Evolutionary conservation across 306 rosid genomes (phyloP), one percentile per base, ranked within the genome.

Genomic region (Lotus japonicus): DNA sequence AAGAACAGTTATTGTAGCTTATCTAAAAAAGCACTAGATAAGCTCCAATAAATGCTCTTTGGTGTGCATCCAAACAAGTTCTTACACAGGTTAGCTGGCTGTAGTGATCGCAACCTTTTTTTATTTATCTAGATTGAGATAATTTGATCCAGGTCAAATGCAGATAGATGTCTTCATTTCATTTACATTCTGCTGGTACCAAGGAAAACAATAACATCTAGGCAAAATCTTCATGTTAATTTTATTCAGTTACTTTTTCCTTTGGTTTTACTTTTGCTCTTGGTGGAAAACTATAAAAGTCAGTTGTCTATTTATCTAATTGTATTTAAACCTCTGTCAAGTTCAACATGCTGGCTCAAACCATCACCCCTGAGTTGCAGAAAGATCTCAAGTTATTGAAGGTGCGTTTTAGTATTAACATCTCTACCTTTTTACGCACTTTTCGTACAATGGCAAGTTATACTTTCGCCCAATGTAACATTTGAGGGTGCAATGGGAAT

Each of bases 321-420:
- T 11, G 5, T 58, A 7, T 36, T 69, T 58, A 21, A 9, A 57
- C 60, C 58, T 53, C 38, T 75, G 56, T 41, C 72, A 91, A 92
- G 97, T 88, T 86, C 74, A 85, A 86, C 64, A 81, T 91, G 97
- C 85, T 91, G 28, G 92, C 97, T 12, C 86, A 79, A 65, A 84
- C 89, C 36, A 74, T 88, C 43, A 91, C 88, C 58, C 95, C 89
- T 0, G 97, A 86, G 75, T 57, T 91, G 64, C 83, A 86, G 67
- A 88, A 74, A 56, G 97, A 91, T 78, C 77, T 91, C 41, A 82
- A 85, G 38, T 51, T 91, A 54, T 79, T 91, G 71, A 91, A 91
- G 95, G 97, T 91, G 54, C 49, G 68, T 3, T 35, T 45, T 23
- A 57, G 14, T 31, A 66, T 23, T 42, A 11, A 57, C 11, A 6